Percentiles rank a stretch among this genome's conserved stretches.
These are phyloP conservation scores for Poronia punctata DNA, from an alignment of 495 filamentous ascomycete species.

Conservation along the genomic window DNA sequence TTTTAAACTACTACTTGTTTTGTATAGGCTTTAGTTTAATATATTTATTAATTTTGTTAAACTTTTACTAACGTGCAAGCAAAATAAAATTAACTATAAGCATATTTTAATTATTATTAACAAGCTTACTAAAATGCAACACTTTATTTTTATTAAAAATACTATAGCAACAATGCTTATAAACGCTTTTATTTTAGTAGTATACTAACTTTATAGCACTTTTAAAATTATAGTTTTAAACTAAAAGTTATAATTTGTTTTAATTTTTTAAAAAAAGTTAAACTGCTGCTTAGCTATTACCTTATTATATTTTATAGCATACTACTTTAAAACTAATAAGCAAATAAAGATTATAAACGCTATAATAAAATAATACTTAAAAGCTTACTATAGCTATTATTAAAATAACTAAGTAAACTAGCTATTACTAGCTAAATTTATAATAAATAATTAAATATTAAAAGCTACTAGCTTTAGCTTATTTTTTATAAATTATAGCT, in stretches of 20 bases:
- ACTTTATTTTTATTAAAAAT: slow-evolving; percentile 19
- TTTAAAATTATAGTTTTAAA: slow-evolving; percentile 12
- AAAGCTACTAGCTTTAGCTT: not conserved
- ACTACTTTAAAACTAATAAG: slow-evolving; percentile 15
- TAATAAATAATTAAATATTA: not conserved
- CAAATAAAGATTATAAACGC: slow-evolving; percentile 10
- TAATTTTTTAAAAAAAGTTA: slow-evolving; percentile 11
- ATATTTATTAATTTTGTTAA: not conserved
- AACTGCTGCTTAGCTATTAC: slow-evolving; percentile 7
- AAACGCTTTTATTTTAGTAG: no score
- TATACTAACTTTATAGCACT: no score
- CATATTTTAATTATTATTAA: slow-evolving; percentile 77
- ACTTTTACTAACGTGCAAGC: not conserved
- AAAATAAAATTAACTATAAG: not conserved
- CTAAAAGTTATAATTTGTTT: slow-evolving; percentile 8
- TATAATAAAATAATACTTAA: not conserved
- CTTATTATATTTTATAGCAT: slow-evolving; percentile 7
- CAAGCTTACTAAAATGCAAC: slow-evolving; percentile 77
- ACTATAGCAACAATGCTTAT: no score
- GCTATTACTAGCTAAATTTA: not conserved
- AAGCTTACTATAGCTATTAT: not conserved
- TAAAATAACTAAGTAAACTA: not conserved
- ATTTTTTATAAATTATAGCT: not conserved
- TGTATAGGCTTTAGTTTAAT: not conserved
- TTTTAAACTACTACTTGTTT: not conserved